A percentile compares a stretch with the other conserved stretches of the same genome.
Evolutionary conservation across 2,329 filamentous ascomycete genomes (phyloP).

Genomic region (Alternaria solani): DNA sequence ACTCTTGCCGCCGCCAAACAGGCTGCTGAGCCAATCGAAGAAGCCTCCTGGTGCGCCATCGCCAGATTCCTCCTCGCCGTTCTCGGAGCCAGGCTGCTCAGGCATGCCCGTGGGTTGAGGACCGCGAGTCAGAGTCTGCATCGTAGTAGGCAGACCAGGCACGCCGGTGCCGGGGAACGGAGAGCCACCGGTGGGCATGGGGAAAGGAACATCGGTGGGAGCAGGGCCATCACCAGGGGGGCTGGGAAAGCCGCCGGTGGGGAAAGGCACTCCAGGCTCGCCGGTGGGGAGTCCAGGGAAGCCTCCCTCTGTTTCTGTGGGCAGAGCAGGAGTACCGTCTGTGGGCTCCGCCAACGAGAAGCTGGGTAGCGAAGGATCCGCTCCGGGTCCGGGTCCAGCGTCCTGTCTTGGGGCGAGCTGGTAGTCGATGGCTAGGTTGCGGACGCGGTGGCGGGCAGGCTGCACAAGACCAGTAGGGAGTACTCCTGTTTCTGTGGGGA

Average conservation of each 20-base stretch:
- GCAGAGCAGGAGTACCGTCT: not conserved
- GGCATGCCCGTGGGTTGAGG: conserved; percentile 20
- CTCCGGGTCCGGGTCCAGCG: too few relatives aligned
- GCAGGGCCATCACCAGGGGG: not conserved
- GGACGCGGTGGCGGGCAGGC: not conserved
- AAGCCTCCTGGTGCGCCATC: conserved; percentile 13
- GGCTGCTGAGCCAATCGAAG: conserved; percentile 13
- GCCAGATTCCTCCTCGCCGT: not conserved
- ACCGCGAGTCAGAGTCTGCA: conserved; percentile 23
- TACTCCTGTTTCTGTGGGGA: conserved; percentile 13
- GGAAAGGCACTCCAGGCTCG: not conserved
- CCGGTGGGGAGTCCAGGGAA: not conserved
- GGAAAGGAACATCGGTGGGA: conserved; percentile 9
- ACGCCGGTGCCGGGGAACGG: conserved; percentile 10
- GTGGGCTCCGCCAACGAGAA: conserved; percentile 22
- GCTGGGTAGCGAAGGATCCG: conserved; percentile 17
- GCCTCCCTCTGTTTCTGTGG: not conserved
- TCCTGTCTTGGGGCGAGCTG: conserved; percentile 26
- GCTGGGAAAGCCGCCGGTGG: conserved; percentile 11
- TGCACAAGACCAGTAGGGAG: not conserved
- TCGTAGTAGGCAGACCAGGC: conserved; percentile 11
- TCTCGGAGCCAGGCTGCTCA: conserved; percentile 2
- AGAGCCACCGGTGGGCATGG: conserved; percentile 13
- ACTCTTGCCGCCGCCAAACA: conserved; percentile 15
- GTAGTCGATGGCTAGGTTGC: conserved; percentile 24